Evolutionary conservation across 179 eudicot genomes (phyloP).

Genomic region (Nepenthes alata): DNA sequence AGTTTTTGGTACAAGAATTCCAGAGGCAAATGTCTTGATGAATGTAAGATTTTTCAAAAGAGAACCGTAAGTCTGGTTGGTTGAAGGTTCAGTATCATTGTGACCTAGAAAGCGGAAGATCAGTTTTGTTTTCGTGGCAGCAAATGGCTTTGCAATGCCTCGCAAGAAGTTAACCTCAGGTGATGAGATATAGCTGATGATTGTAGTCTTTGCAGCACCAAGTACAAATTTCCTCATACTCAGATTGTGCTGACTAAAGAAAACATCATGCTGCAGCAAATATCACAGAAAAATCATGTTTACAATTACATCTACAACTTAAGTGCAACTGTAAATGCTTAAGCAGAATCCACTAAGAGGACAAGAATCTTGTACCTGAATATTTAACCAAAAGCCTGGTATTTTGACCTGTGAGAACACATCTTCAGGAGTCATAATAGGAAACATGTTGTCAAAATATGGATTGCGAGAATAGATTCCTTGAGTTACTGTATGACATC

Average conservation of each 20-base stretch:
- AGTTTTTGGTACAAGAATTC: conserved; percentile 79
- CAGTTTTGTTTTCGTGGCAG: conserved; percentile 41
- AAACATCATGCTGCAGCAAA: conserved; percentile 58
- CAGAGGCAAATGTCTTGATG: conserved; percentile 79
- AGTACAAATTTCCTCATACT: conserved; percentile 63
- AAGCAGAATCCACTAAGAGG: not conserved
- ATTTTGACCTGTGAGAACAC: conserved; percentile 26
- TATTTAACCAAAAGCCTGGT: conserved; percentile 61
- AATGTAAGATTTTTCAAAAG: conserved; percentile 60
- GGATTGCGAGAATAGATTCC: conserved; percentile 30
- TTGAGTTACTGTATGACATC: conserved; percentile 36
- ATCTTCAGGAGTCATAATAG: conserved; percentile 43
- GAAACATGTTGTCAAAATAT: conserved; percentile 21
- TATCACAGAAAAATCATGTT: not conserved
- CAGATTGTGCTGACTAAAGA: conserved; percentile 64
- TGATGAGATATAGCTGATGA: conserved; percentile 66
- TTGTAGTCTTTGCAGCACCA: conserved; percentile 31
- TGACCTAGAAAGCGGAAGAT: conserved; percentile 52
- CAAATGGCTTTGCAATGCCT: conserved; percentile 39
- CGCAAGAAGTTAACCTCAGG: conserved; percentile 72
- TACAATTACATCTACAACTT: not conserved
- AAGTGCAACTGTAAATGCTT: not conserved
- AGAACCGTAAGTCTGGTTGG: conserved; percentile 70
- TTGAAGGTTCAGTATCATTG: conserved; percentile 45
- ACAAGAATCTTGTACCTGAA: conserved; percentile 35